Evolutionary conservation across 2,329 filamentous ascomycete species (phyloP).

Genomic region (Xylaria sp.): DNA sequence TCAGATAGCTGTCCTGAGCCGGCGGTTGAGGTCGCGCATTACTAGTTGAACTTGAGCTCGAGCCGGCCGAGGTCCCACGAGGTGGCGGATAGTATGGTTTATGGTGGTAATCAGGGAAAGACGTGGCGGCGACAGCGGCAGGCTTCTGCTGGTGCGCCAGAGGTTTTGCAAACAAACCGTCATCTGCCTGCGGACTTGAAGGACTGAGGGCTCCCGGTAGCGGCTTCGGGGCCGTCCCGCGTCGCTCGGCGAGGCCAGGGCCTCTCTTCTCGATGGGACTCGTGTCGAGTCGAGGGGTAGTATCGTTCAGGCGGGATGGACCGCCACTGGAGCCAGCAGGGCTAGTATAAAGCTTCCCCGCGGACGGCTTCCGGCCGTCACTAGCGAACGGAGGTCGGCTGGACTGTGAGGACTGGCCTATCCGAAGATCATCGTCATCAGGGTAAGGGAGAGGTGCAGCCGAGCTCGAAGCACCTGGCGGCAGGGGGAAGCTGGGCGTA

Average conservation of each 20-base stretch:
- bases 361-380: slow-evolving; percentile 52
- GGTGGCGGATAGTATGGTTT: slow-evolving; percentile 72
- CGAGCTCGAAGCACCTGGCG: slow-evolving; percentile 76
- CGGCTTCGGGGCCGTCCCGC: slow-evolving; percentile 83
- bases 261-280: slow-evolving; percentile 67
- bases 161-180: slow-evolving; percentile 80
- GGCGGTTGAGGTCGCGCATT: slow-evolving; percentile 48
- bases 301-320: slow-evolving; percentile 59
- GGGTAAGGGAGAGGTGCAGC: slow-evolving; percentile 77
- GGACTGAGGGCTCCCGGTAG: slow-evolving; percentile 74
- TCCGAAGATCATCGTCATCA: slow-evolving; percentile 69
- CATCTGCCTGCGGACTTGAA: slow-evolving; percentile 78
- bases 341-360: slow-evolving; percentile 51
- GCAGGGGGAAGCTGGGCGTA: slow-evolving; percentile 71
- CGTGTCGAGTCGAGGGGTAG: slow-evolving; percentile 65
- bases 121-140: slow-evolving; percentile 54
- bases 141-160: slow-evolving; percentile 59
- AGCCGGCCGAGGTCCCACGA: slow-evolving; percentile 50
- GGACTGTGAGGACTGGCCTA: slow-evolving; percentile 55
- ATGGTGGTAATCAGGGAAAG: slow-evolving; percentile 63
- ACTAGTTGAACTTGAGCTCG: slow-evolving; percentile 49
- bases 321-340: slow-evolving; percentile 50
- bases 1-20: slow-evolving; percentile 50
- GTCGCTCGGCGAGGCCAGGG: slow-evolving; percentile 79
- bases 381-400: slow-evolving; percentile 58